Base-by-base conservation (phyloP, 805 yeast genomes). In the Candida incommunis region DNA sequence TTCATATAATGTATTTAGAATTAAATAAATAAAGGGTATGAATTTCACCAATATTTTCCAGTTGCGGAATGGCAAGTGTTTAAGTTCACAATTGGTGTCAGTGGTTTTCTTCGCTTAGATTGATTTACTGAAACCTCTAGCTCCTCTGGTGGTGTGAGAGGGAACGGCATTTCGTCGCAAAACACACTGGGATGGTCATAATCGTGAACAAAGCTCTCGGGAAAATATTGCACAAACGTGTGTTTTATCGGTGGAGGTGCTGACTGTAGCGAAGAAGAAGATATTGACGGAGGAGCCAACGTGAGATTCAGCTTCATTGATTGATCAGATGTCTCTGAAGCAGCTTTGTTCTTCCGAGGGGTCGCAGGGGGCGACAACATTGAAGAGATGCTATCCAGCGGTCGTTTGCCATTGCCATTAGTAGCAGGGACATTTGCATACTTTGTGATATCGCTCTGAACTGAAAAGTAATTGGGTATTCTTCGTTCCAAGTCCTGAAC, bases 391-490 rank as follows among this genome's bases (percentile, higher is more conserved):
- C 13, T 9, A 7, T 25, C 27, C 27, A 25, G 7, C 13, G 7
- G 27, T 13, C 13, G 7, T 25, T 25, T 25, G n/a, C n/a, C n/a
- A n/a, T n/a, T n/a, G n/a, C n/a, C n/a, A n/a, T n/a, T n/a, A n/a
- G n/a, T n/a, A n/a, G n/a, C n/a, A n/a, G n/a, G n/a, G 22, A 18
- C n/a, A 23, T 4, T 16, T 11, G 34, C 23, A 27, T 41, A 41
- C 21, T 23, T 16, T 15, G 42, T 37, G n/a, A 46, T 24, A 16
- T 44, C 34, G 23, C 43, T 46, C 41, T 78, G 84, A 2, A 72
- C 68, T 56, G 70, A 67, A 66, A 82, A 82, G 52, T 80, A 67
- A 48, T 71, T 74, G 2, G 92, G 87, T 4, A 77, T 62, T 37
- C 75, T 71, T 3, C 49, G 45, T 50, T 72, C 70, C 29, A 84